Percentiles rank a stretch among this genome's conserved stretches.
phyloP scores from a whole-genome alignment of 371 early-diverging fungal species.

The Haplosporangium sp. region DNA sequence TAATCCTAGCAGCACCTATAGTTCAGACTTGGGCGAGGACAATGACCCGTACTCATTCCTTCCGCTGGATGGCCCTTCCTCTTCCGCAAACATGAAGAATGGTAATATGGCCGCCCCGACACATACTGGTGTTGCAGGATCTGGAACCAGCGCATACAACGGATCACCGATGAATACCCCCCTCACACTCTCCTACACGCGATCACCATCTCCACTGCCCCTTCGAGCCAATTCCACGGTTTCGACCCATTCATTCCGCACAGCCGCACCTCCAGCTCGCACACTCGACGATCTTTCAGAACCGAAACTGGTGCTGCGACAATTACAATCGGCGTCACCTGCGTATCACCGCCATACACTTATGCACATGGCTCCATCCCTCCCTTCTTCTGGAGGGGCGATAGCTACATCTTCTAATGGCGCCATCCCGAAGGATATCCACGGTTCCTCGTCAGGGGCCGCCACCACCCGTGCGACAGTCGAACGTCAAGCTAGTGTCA shows the following conservation, averaged over 20 bases:
- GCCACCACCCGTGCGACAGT: background rate
- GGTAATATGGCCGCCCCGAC: too few relatives aligned
- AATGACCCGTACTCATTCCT: background rate
- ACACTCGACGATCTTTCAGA: slow-evolving; percentile 23
- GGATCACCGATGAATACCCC: too few relatives aligned
- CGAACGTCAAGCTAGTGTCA: slow-evolving; percentile 17
- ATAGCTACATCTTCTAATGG: background rate
- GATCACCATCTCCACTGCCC: background rate
- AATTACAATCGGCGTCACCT: slow-evolving; percentile 10
- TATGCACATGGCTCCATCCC: background rate
- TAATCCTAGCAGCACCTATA: too few relatives aligned
- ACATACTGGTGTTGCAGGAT: too few relatives aligned
- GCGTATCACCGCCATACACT: slow-evolving; percentile 9
- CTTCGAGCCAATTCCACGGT: too few relatives aligned
- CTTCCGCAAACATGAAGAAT: too few relatives aligned
- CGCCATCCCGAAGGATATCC: background rate
- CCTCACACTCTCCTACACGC: background rate
- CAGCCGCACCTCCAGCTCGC: background rate
- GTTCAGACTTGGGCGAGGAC: too few relatives aligned
- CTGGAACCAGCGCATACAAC: too few relatives aligned
- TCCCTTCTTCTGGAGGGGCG: background rate
- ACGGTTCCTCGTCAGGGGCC: background rate
- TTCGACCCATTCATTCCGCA: background rate
- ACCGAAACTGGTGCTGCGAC: slow-evolving; percentile 16
- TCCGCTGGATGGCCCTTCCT: too few relatives aligned